Base-by-base conservation (phyloP, 306 rosid species). In the Cucumis melo region DNA sequence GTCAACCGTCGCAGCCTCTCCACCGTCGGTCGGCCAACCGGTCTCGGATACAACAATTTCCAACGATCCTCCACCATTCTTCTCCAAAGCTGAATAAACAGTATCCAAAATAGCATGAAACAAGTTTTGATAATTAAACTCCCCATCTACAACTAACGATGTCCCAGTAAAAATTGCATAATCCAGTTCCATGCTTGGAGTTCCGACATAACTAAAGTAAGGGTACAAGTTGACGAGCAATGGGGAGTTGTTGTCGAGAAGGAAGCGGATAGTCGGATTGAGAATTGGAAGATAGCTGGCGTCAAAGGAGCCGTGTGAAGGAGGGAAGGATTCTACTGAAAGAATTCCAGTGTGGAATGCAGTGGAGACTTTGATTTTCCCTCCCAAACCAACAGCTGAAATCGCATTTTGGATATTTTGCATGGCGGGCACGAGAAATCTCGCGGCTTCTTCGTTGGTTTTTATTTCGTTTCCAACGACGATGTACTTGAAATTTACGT, bases 11-110 rank as follows among this genome's bases (percentile, higher is more conserved):
- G 71, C 71, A 0, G 46, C 71, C 15, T 17, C 27, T 0, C 48
- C 71, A 2, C 48, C 24, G 0, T 70, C 85, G 0, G 80, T 75
- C 0, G 87, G 89, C 87, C 87, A 86, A 6, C 89, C 89, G 7
- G 77, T 83, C 76, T 83, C 85, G 12, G 85, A 86, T n/a, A 86
- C 76, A 15, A 83, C 89, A n/a, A 83, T 70, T 34, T 77, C 83
- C 75, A 86, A 5, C 1, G 48, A 32, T 34, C 87, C 78, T 19
- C 84, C 81, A 3, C 70, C 56, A 7, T 36, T 24, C 56, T 77
- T 76, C 78, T 86, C 86, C 21, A 83, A 77, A 0, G 83, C 81
- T 1, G 78, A 76, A 10, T 86, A 82, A 44, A 75, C 44, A 60
- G 78, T 68, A 21, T 85, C 88, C 74, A 85, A 50, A 27, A 81